Percentiles rank a stretch among this genome's conserved stretches.
Evolutionary conservation across 2,329 filamentous ascomycete genomes (phyloP).

Genomic region (Xylariales sp.): DNA sequence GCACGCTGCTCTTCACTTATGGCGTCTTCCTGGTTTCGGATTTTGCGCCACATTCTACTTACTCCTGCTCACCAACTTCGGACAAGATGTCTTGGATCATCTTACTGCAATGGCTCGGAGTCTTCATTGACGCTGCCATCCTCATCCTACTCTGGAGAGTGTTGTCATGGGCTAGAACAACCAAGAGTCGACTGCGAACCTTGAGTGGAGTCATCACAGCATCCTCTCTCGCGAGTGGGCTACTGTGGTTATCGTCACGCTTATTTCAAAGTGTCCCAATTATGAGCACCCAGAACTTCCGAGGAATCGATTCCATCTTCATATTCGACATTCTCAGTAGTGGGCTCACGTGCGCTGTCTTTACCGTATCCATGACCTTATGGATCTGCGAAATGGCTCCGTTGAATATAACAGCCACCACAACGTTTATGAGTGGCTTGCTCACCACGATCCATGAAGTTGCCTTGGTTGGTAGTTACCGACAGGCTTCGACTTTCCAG

Average conservation of each 20-base stretch:
- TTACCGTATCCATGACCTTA: slow-evolving; percentile 39
- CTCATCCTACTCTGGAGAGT: slow-evolving; percentile 46
- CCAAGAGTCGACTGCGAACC: slow-evolving; percentile 39
- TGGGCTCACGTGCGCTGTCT: slow-evolving; percentile 37
- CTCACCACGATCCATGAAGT: slow-evolving; percentile 30
- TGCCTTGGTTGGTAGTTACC: slow-evolving; percentile 37
- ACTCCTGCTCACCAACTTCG: slow-evolving; percentile 41
- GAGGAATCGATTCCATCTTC: slow-evolving; percentile 39
- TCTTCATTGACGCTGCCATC: slow-evolving; percentile 42
- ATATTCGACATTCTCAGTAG: slow-evolving; percentile 45
- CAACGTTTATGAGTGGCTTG: slow-evolving; percentile 39
- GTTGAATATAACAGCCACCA: slow-evolving; percentile 34
- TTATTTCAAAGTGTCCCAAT: slow-evolving; percentile 21
- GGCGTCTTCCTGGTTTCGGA: slow-evolving; percentile 37
- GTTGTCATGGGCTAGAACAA: slow-evolving; percentile 45
- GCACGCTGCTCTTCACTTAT: slow-evolving; percentile 33
- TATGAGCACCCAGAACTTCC: slow-evolving; percentile 18
- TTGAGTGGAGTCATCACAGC: slow-evolving; percentile 37
- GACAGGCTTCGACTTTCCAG: slow-evolving; percentile 31
- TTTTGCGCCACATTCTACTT: slow-evolving; percentile 40
- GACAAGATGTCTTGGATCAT: slow-evolving; percentile 34
- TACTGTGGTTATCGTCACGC: slow-evolving; percentile 30
- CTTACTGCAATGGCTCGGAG: slow-evolving; percentile 37
- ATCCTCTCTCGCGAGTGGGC: slow-evolving; percentile 31
- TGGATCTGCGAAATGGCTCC: slow-evolving; percentile 44